These are phyloP conservation scores for Pleurotus cornucopiae DNA, from an alignment of 768 basidiomycete species.

Conservation along the genomic window DNA sequence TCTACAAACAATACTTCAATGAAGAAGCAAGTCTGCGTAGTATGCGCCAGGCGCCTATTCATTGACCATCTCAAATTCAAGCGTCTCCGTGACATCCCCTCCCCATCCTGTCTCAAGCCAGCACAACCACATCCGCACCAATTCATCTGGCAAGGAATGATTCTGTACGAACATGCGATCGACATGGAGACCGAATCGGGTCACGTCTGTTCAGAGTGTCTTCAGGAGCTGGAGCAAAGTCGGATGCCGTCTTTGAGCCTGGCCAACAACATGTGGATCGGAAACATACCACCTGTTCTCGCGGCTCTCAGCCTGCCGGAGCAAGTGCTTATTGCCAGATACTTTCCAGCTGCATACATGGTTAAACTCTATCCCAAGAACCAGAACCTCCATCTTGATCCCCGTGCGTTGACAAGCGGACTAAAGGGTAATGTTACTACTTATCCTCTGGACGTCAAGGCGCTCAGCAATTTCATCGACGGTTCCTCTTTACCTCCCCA, in stretches of 20 bases:
- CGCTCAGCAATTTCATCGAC: conserved; percentile 19
- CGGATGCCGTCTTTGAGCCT: conserved; percentile 20
- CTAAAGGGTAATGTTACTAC: conserved; percentile 31
- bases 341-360: conserved; percentile 27
- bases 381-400: not conserved
- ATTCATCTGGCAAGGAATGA: not conserved
- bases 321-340: conserved; percentile 25
- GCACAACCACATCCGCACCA: not conserved
- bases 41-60: not conserved
- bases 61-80: not conserved
- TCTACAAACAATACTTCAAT: not conserved
- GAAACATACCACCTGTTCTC: conserved; percentile 22
- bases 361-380: conserved; percentile 33
- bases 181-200: not conserved
- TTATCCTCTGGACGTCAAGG: conserved; percentile 17
- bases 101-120: not conserved
- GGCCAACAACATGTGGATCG: conserved; percentile 38
- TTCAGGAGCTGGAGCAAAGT: not conserved
- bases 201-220: conserved; percentile 13
- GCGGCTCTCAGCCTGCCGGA: conserved; percentile 27
- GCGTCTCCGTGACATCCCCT: not conserved
- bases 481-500: conserved; percentile 22
- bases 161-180: not conserved
- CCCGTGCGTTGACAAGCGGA: conserved; percentile 11
- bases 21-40: not conserved